Evolutionary conservation across 169 alveolate species (phyloP).

Genomic region (Cytauxzoon felis): DNA sequence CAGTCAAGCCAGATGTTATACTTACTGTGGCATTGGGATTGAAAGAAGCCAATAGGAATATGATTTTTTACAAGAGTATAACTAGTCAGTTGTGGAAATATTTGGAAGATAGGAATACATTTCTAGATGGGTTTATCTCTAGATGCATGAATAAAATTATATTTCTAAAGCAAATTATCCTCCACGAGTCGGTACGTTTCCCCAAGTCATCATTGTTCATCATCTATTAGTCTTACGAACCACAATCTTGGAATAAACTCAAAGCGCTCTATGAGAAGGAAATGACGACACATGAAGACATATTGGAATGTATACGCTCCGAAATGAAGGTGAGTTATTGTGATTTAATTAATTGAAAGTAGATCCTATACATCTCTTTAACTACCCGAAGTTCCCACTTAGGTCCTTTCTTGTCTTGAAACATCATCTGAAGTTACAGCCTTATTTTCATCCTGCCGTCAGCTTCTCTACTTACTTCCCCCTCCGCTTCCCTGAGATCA

Average conservation of each 20-base stretch:
- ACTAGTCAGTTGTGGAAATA: background rate
- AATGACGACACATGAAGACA: slow-evolving; percentile 4
- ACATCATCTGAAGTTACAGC: too few relatives aligned
- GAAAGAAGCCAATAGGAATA: slow-evolving; percentile 45
- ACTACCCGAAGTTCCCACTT: too few relatives aligned
- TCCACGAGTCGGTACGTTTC: background rate
- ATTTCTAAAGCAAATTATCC: background rate
- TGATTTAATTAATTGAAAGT: too few relatives aligned
- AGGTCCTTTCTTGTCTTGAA: too few relatives aligned
- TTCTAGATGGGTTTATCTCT: background rate
- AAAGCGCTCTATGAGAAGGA: background rate
- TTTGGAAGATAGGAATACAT: background rate
- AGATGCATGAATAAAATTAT: slow-evolving; percentile 9
- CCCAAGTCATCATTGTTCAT: background rate
- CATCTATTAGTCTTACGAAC: slow-evolving; percentile 3
- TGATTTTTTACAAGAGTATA: slow-evolving; percentile 25
- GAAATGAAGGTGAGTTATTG: slow-evolving; percentile 17
- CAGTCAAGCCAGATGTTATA: background rate
- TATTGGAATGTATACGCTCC: background rate
- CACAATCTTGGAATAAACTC: slow-evolving; percentile 9
- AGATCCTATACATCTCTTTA: too few relatives aligned
- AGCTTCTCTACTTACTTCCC: too few relatives aligned
- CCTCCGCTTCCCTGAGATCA: too few relatives aligned
- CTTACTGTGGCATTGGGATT: slow-evolving; percentile 31
- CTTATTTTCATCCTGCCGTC: too few relatives aligned